Evolutionary conservation across 1,139 yeast genomes (phyloP).

Genomic region (Scheffersomyces lignicola): DNA sequence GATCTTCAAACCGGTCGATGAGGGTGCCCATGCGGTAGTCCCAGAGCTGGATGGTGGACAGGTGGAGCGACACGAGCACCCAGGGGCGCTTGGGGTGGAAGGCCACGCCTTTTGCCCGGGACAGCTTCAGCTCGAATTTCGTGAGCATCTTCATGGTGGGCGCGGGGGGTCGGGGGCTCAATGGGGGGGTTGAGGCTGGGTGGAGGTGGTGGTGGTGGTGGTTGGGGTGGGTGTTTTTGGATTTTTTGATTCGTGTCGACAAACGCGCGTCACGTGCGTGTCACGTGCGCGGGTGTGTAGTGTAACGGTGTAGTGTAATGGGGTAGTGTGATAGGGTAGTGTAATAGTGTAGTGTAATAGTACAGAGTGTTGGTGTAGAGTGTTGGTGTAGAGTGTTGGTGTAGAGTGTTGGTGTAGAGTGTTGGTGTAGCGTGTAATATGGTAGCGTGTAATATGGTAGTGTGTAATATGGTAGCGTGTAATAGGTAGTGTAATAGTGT

Average conservation of each 20-base stretch:
- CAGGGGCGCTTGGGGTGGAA: conserved; percentile 97
- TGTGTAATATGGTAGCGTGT: too few relatives aligned
- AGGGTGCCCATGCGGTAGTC: conserved; percentile 99
- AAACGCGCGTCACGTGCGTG: conserved; percentile 5
- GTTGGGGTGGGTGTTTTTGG: conserved; percentile 1
- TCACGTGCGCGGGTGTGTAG: too few relatives aligned
- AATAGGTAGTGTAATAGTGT: too few relatives aligned
- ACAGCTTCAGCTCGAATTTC: conserved; percentile 97
- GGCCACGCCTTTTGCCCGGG: conserved; percentile 98
- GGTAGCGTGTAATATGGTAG: too few relatives aligned
- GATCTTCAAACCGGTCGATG: conserved; percentile 95
- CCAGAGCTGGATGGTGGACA: conserved; percentile 96
- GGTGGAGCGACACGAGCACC: conserved; percentile 91
- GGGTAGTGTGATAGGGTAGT: too few relatives aligned
- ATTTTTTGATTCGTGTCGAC: conserved; percentile 5
- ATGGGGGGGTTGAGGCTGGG: neutral
- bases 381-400: too few relatives aligned
- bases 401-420: too few relatives aligned
- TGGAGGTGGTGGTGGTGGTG: conserved; percentile 3
- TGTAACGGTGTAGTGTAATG: too few relatives aligned
- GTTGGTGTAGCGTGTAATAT: too few relatives aligned
- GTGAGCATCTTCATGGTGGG: conserved; percentile 90
- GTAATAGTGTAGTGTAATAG: too few relatives aligned
- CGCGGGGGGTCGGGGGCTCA: neutral
- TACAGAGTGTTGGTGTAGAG: too few relatives aligned